Evolutionary conservation across 106 monocot genomes (phyloP), one percentile per base, ranked within the genome.

Genomic region (Xerophyta viscosa): DNA sequence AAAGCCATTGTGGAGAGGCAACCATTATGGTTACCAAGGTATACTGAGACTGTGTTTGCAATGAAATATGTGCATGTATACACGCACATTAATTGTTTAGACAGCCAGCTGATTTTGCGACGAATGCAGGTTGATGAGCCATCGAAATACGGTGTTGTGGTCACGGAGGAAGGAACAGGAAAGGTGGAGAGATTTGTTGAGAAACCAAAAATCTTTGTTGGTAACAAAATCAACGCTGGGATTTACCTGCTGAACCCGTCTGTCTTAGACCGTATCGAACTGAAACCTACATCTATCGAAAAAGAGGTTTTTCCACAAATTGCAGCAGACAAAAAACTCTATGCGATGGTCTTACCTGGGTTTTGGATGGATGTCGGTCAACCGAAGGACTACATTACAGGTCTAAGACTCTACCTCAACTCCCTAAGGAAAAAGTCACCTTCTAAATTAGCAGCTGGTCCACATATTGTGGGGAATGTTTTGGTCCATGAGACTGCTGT

Each of bases 101-200:
- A 10, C 30, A 26, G 41, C 8, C 15, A n/a, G 1, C 3, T 2
- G 29, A 36, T 20, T 24, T 50, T n/a, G n/a, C n/a, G n/a, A n/a
- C n/a, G n/a, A n/a, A 0, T 19, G 37, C 27, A 88, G 88, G 88
- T 90, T 0, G 71, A 81, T 23, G 90, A 91, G 53, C 90, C 90
- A 19, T 91, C 90, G 3, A 91, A 91, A 58, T 91, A 91, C 3
- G 90, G 90, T 23, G 90, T 91, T 13, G 90, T 91, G 49, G 81
- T 91, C 1, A 77, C 72, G 74, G 84, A 91, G 2, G 84, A 90
- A 46, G 74, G 51, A 46, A 81, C 75, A n/a, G 80, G 84, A 55
- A 77, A 67, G 70, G 90, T 91, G 0, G 84, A 84, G 3, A 77
- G 71, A 29, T 84, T 91, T 44, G 90, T 91, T 2, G 90, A 84